Evolutionary conservation across 805 yeast genomes (phyloP), one percentile per base, ranked within the genome.

Genomic region (Wickerhamiella nectarea): DNA sequence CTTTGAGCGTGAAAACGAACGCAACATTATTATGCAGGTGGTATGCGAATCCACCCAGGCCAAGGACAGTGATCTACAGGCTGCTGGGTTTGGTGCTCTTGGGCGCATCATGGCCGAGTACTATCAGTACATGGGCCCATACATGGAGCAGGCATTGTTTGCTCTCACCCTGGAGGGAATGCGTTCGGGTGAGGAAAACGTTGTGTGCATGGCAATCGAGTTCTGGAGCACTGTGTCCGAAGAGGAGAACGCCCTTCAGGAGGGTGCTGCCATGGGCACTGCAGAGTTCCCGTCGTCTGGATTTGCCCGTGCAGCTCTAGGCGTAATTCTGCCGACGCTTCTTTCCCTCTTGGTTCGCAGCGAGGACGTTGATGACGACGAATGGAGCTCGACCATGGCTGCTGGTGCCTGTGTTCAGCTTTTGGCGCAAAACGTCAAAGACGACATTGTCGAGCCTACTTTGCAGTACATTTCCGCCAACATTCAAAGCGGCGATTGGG

Each of bases 141-240:
- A 91, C 63, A 91, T 91, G 98, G 96, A 89, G 64, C 86, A 84
- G 67, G 98, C 98, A 1, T 66, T 91, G 43, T 91, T 81, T 54
- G 84, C 85, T 14, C 70, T 91, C 47, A 87, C 97, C 4, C 86
- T 89, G 36, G 65, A 78, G 17, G 96, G 97, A 36, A 91, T 91
- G 95, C 79, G 79, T 62, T 78, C 85, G 46, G 58, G 65, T 26
- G 80, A 84, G 64, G 94, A 82, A 55, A 75, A 75, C 54, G 97
- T 91, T 24, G 80, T 95, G 1, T 85, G 96, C 59, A 87, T 89
- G 96, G 96, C 98, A 24, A 91, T 91, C 46, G 98, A 91, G 66
- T 89, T 91, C 61, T 91, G 98, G 98, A 78, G 89, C 47, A 85
- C 98, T n/a, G 91, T 91, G n/a, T 87, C 97, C 67, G 98, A 91